Evolutionary conservation across 192 early-diverging fungal genomes (phyloP), one percentile per base, ranked within the genome.

Genomic region (Obelidium mucronatum): DNA sequence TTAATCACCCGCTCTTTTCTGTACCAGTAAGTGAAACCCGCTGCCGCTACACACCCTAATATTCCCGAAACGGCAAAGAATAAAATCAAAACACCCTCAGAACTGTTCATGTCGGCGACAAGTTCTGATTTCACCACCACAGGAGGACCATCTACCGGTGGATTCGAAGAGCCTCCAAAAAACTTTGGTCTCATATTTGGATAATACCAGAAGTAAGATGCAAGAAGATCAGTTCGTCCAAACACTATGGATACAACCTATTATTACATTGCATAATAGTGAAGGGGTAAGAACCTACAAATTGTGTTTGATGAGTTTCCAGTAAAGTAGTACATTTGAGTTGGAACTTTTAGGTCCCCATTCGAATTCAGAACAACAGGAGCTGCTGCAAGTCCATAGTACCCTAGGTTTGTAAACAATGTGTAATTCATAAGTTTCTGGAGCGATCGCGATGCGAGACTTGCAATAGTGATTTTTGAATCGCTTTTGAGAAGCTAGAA

Each of bases 351-450:
- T 17, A 68, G 34, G 51, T 68, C 67, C 17, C 67, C 67, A 26
- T 68, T 52, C 17, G 11, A 22, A 33, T 68, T 68, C 22, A 68
- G 44, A 24, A 33, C 17, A 17, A 68, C 51, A 8, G 67, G 67
- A 42, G 40, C 39, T 24, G 42, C 40, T 24, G 48, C n/a, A n/a
- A 68, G 40, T 1, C 67, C 67, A 52, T 24, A 1, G 67, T 68
- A 68, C 17, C 67, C 67, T n/a, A 52, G 15, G 35, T 68, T 34
- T 30, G 17, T 8, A 68, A 68, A 68, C 19, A 53, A 26, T 2
- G 67, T 68, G 39, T 17, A 68, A 33, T 68, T 68, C 67, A 68
- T 68, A 30, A 52, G n/a, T 19, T 11, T n/a, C 19, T 68, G 40
- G 11, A 68, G 44, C 51, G n/a, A 33, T 24, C 67, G 42, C 8